These are phyloP conservation scores for Lentithecium fluviatile DNA, from an alignment of 495 filamentous ascomycete genomes.

Conservation along the genomic window DNA sequence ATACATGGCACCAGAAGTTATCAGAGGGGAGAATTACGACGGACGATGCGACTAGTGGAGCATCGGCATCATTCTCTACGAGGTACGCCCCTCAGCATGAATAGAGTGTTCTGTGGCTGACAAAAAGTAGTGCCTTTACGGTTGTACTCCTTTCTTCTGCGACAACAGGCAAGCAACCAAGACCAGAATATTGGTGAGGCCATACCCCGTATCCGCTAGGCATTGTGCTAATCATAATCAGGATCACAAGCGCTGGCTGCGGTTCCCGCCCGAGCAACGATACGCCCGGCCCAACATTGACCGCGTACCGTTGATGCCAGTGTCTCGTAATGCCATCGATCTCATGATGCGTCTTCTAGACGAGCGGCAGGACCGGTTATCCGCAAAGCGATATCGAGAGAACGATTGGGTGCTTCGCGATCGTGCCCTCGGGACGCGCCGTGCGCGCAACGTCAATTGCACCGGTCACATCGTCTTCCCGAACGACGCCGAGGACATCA, in stretches of 20 bases:
- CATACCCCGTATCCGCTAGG: not conserved
- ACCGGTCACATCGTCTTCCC: constrained; percentile 67
- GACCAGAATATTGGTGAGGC: constrained; percentile 69
- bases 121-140: constrained; percentile 72
- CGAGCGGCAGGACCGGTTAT: constrained; percentile 73
- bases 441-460: constrained; percentile 40
- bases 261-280: constrained; percentile 56
- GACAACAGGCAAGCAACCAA: constrained; percentile 81
- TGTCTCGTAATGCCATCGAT: constrained; percentile 61
- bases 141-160: constrained; percentile 82
- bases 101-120: not conserved
- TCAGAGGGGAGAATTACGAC: constrained; percentile 80
- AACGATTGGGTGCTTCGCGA: constrained; percentile 54
- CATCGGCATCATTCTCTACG: constrained; percentile 85
- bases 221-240: constrained; percentile 35
- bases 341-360: constrained; percentile 74
- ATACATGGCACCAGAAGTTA: constrained; percentile 96
- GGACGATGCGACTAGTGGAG: constrained; percentile 97
- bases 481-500: constrained; percentile 48
- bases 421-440: constrained; percentile 14
- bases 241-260: constrained; percentile 52
- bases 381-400: constrained; percentile 64
- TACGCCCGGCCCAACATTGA: constrained; percentile 46
- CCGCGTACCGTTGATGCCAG: constrained; percentile 53
- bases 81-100: constrained; percentile 49